Base-by-base conservation (phyloP, 192 early-diverging fungal species). In the Entomortierella parvispora region DNA sequence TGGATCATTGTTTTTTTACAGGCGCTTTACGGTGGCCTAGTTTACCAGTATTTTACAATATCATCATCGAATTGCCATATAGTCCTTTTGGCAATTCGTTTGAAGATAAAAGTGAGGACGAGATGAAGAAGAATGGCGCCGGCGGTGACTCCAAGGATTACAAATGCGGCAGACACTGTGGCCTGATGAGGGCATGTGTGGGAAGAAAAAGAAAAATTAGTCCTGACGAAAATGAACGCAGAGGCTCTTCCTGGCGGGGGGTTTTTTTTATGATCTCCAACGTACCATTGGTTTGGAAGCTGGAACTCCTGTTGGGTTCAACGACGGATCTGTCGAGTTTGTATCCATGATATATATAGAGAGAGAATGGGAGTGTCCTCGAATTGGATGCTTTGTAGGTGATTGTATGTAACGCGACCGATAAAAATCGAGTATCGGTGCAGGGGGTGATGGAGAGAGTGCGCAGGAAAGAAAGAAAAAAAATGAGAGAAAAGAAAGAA, bases 61-160 rank as follows among this genome's bases (percentile, higher is more conserved):
- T 76, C 80, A 49, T 77, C 61, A 48, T 81, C 80, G 62, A 81
- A 77, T 23, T 66, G 53, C 80, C 80, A 81, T 26, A 75, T 54
- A 15, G 71, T 77, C 61, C 50, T 81, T 23, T 59, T 60, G 22
- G 71, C 79, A 8, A 81, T 7, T 14, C 67, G 25, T 22, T 59
- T 75, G 26, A 81, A 70, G 4, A 81, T 57, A 34, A 66, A 69
- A 0, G 80, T 57, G 20, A 81, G 64, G 11, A 55, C 22, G 29
- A 75, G 17, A 45, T 81, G 80, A 3, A 75, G 22, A 2, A 80
- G 9, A 26, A 80, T 71, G 17, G 71, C 62, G 15, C 71, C 66
- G 2, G 68, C 51, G 28, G 71, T 59, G 29, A 80, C 55, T 26
- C 76, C 62, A 26, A 78, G 26, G 55, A 82, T 70, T 25, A 82